Percentiles rank a stretch among this genome's conserved stretches.
phyloP scores from a whole-genome alignment of 2,329 filamentous ascomycete genomes.

The Neocatenulostroma microsporum region DNA sequence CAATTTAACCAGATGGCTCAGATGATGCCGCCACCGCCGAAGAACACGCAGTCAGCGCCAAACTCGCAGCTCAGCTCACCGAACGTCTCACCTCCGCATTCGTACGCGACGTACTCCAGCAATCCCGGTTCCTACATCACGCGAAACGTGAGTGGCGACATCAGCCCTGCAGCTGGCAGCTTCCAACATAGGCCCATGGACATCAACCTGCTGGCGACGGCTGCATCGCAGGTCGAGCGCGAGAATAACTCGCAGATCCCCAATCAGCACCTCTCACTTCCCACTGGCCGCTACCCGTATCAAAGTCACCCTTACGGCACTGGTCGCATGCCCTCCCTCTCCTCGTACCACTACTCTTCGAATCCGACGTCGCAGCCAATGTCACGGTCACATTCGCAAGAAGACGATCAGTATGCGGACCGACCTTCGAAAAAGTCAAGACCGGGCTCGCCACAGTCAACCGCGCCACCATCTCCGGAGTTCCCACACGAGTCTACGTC shows the following conservation, averaged over 20 bases:
- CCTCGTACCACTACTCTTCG: constrained; percentile 59
- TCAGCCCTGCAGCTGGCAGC: constrained; percentile 38
- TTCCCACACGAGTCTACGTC: constrained; percentile 95
- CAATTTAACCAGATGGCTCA: constrained; percentile 20
- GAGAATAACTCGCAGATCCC: constrained; percentile 44
- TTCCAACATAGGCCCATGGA: constrained; percentile 45
- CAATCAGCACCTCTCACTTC: constrained; percentile 31
- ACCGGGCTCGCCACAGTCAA: constrained; percentile 90
- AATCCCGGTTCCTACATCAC: constrained; percentile 52
- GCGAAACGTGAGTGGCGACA: constrained; percentile 44
- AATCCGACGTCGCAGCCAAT: constrained; percentile 60
- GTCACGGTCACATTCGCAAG: constrained; percentile 78
- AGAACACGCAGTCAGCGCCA: constrained; percentile 79
- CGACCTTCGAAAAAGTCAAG: constrained; percentile 78
- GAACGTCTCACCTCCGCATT: constrained; percentile 91
- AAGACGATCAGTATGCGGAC: constrained; percentile 71
- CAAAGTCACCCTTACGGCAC: constrained; percentile 46
- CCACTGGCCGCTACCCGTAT: constrained; percentile 29
- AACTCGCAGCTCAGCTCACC: constrained; percentile 82
- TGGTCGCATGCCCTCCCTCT: constrained; percentile 64
- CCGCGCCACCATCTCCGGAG: constrained; percentile 88
- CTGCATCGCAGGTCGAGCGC: constrained; percentile 59
- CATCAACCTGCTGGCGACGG: constrained; percentile 62
- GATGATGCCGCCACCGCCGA: constrained; percentile 71
- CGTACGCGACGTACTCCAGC: constrained; percentile 58